These are phyloP conservation scores for Aspergillus avenaceus DNA, from an alignment of 495 filamentous ascomycete species.

Conservation along the genomic window DNA sequence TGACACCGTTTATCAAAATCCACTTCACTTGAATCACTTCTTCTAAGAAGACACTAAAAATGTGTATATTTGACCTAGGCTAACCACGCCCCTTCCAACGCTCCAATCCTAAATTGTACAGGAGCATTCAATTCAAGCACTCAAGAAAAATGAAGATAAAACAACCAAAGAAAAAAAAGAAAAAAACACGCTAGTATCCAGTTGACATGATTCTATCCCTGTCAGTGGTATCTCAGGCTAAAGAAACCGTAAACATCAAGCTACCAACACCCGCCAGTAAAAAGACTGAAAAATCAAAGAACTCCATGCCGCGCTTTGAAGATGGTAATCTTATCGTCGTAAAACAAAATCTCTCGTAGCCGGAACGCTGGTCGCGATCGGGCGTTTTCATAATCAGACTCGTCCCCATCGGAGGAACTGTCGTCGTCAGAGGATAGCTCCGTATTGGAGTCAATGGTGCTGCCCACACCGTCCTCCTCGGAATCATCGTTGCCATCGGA, in stretches of 20 bases:
- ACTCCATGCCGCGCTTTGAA: conserved; percentile 75
- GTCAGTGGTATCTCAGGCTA: too few species aligned
- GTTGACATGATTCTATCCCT: too few species aligned
- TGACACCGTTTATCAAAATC: too few species aligned
- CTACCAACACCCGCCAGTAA: neutral
- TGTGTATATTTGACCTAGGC: too few species aligned
- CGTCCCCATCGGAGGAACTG: conserved; percentile 45
- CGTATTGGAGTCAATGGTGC: conserved; percentile 37
- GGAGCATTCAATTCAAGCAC: neutral
- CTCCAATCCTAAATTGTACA: too few species aligned
- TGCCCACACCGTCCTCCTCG: conserved; percentile 39
- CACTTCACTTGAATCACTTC: too few species aligned
- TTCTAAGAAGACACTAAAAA: too few species aligned
- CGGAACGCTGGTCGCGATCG: conserved; percentile 53
- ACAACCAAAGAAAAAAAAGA: too few species aligned
- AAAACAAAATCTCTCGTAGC: conserved; percentile 82
- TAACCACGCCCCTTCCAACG: too few species aligned
- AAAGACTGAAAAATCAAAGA: conserved; percentile 42
- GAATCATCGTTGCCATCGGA: conserved; percentile 45
- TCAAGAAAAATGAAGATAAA: too few species aligned
- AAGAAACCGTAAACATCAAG: too few species aligned
- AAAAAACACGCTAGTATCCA: neutral
- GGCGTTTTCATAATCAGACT: conserved; percentile 46
- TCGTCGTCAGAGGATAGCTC: conserved; percentile 33
- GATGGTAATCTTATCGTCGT: conserved; percentile 82